Percentiles rank a stretch among this genome's conserved stretches.
phyloP scores from a whole-genome alignment of 2,329 filamentous ascomycete genomes.

The Diaporthe citri region DNA sequence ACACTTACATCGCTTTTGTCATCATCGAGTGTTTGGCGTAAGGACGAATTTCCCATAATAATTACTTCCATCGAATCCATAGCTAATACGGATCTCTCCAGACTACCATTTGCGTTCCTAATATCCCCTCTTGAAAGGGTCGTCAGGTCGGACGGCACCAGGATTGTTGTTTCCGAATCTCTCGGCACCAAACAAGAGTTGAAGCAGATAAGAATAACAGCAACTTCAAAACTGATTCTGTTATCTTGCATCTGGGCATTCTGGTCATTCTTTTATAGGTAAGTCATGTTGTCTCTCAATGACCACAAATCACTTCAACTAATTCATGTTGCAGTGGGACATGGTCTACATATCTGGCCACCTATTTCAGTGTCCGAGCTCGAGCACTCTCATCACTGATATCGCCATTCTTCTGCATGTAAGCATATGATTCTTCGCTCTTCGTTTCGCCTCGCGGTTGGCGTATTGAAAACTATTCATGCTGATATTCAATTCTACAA shows the following conservation, averaged over 20 bases:
- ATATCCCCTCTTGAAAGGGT: slow-evolving; percentile 59
- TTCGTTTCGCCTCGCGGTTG: accelerated
- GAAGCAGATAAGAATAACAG: slow-evolving; percentile 54
- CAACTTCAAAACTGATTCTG: slow-evolving; percentile 54
- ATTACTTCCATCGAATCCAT: no score
- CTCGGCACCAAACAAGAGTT: slow-evolving; percentile 55
- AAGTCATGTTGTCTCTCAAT: not conserved
- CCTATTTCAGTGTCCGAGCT: slow-evolving; percentile 58
- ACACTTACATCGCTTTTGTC: slow-evolving; percentile 61
- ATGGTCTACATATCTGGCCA: slow-evolving; percentile 59
- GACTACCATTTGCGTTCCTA: slow-evolving; percentile 59
- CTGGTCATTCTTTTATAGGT: slow-evolving; percentile 61
- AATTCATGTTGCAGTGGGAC: slow-evolving; percentile 50
- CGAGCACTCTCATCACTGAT: slow-evolving; percentile 59
- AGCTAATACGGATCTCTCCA: slow-evolving; percentile 28
- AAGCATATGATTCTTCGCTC: slow-evolving; percentile 35
- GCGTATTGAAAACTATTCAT: not conserved
- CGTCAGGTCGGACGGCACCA: slow-evolving; percentile 58
- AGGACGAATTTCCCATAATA: slow-evolving; percentile 33
- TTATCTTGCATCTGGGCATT: slow-evolving; percentile 56
- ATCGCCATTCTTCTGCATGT: slow-evolving; percentile 64
- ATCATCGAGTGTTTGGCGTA: slow-evolving; percentile 60
- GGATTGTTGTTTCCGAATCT: slow-evolving; percentile 56
- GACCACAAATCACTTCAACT: not conserved
- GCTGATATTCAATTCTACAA: slow-evolving; percentile 26